phyloP scores from a whole-genome alignment of 2,329 filamentous ascomycete genomes.

The Cladosporium sp. region DNA sequence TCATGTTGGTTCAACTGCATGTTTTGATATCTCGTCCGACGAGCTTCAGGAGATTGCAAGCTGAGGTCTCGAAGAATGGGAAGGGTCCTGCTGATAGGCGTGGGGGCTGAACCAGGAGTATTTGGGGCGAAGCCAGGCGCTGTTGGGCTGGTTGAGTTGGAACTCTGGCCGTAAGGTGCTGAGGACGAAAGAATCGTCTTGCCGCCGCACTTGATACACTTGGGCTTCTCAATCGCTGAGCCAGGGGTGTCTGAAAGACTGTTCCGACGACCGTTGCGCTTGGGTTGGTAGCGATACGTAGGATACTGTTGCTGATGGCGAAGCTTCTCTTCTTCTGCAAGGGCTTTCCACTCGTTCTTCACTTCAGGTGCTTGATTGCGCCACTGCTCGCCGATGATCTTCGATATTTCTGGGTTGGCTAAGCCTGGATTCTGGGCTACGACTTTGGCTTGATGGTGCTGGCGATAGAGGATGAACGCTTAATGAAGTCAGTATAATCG shows the following conservation, averaged over 20 bases:
- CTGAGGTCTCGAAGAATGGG: slow-evolving; percentile 31
- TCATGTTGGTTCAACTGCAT: slow-evolving; percentile 29
- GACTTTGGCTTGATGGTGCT: slow-evolving; percentile 80
- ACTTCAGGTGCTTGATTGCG: slow-evolving; percentile 64
- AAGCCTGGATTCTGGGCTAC: slow-evolving; percentile 79
- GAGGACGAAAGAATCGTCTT: slow-evolving; percentile 57
- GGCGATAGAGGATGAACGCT: slow-evolving; percentile 98
- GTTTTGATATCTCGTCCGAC: slow-evolving; percentile 18
- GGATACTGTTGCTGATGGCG: slow-evolving; percentile 87
- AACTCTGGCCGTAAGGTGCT: slow-evolving; percentile 43
- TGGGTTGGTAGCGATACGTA: slow-evolving; percentile 88
- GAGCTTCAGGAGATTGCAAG: slow-evolving; percentile 29
- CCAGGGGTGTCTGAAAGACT: slow-evolving; percentile 25
- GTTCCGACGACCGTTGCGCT: slow-evolving; percentile 45
- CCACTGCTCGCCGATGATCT: slow-evolving; percentile 95
- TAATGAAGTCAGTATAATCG: slow-evolving; percentile 28
- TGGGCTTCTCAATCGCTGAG: slow-evolving; percentile 35
- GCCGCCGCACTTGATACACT: slow-evolving; percentile 67
- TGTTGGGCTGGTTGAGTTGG: slow-evolving; percentile 21
- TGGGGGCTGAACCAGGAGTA: slow-evolving; percentile 26
- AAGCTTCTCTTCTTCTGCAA: slow-evolving; percentile 89
- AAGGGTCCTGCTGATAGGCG: slow-evolving; percentile 31
- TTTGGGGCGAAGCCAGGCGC: slow-evolving; percentile 22
- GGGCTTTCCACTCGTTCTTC: slow-evolving; percentile 79
- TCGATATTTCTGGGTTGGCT: slow-evolving; percentile 92